Conservation (phyloP, 257 asterid genomes). For the Przewalskia tangutica region DNA sequence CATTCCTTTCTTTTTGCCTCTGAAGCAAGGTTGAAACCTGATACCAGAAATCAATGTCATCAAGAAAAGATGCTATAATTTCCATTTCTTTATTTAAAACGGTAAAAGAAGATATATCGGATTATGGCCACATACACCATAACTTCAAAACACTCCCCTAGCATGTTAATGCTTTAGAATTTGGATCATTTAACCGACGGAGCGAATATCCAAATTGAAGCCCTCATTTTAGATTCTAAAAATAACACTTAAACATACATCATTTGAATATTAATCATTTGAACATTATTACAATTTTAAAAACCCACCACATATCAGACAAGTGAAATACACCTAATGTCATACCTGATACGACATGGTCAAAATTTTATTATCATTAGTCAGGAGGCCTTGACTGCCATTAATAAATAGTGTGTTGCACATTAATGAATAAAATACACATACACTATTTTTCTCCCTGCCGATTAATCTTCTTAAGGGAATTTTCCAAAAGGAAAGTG, state of each 20-base stretch:
- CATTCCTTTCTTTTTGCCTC: constrained; percentile 61
- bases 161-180: background rate
- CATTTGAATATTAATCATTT: background rate
- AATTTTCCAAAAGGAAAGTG: background rate
- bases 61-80: background rate
- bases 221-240: background rate
- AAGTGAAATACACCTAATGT: background rate
- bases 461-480: background rate
- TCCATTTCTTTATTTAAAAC: background rate
- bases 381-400: background rate
- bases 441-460: background rate
- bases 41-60: background rate
- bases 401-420: background rate
- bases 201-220: background rate
- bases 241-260: background rate
- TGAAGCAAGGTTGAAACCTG: constrained; percentile 66
- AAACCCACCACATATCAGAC: background rate
- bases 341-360: background rate
- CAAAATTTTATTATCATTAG: background rate
- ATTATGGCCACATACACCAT: background rate
- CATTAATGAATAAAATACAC: background rate
- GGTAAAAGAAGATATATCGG: background rate
- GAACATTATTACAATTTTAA: background rate
- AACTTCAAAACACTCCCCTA: background rate
- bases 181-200: background rate